Conservation (phyloP, 257 asterid genomes). For the Capsicum baccatum region DNA sequence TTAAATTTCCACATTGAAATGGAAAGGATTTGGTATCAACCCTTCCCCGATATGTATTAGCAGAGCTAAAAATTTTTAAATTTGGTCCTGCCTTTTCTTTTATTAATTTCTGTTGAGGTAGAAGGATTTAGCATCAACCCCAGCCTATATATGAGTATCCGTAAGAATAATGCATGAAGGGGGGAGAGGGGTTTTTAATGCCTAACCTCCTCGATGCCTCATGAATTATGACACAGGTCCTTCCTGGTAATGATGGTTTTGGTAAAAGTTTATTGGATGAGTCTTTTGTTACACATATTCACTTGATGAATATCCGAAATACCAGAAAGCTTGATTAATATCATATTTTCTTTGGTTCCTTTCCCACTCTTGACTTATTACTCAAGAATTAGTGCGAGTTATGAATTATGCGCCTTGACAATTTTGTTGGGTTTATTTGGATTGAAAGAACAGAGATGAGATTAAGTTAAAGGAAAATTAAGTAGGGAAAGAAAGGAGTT, state of each 20-base stretch:
- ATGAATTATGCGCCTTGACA: neutral
- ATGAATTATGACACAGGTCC: slow-evolving; percentile 10
- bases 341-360: slow-evolving; percentile 4
- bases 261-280: neutral
- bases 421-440: neutral
- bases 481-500: slow-evolving; percentile 2
- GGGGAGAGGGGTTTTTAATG: neutral
- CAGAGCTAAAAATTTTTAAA: too few species aligned
- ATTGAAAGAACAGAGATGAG: neutral
- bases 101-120: too few species aligned
- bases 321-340: neutral
- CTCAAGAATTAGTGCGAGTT: neutral
- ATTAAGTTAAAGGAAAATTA: neutral
- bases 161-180: neutral
- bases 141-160: neutral
- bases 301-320: neutral
- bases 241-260: slow-evolving; percentile 1
- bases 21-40: neutral
- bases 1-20: neutral
- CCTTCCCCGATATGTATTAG: neutral
- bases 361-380: neutral
- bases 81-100: too few species aligned
- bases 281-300: neutral
- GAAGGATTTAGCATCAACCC: neutral
- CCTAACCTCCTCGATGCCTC: slow-evolving; percentile 15